phyloP scores from a whole-genome alignment of 73 alveolate genomes.

The Tetrahymena elliotti region DNA sequence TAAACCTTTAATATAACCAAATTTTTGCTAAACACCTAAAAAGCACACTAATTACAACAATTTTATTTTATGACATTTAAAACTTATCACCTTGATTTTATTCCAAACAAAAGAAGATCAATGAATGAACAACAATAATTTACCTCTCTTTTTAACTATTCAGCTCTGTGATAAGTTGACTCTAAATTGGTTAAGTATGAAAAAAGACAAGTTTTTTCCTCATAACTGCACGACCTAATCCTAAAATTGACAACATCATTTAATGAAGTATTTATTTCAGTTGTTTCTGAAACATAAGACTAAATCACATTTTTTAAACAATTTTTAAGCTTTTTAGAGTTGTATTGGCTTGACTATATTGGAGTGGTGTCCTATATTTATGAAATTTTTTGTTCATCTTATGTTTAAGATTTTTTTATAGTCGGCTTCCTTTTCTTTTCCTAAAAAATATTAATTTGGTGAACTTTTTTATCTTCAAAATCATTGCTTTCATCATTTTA shows the following conservation, averaged over 20 bases:
- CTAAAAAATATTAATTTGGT: no score
- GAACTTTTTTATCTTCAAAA: not conserved
- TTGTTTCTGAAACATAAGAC: not conserved
- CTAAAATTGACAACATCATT: not conserved
- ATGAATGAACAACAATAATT: not conserved
- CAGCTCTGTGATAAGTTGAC: not conserved
- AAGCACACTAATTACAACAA: no score
- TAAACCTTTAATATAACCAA: not conserved
- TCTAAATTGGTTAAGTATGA: not conserved
- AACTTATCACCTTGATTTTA: no score
- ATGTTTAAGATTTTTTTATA: not conserved
- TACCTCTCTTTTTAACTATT: not conserved
- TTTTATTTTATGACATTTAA: no score
- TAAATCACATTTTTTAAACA: not conserved
- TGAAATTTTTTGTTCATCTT: not conserved
- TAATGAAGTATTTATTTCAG: not conserved
- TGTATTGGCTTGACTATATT: not conserved
- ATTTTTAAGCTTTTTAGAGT: not conserved
- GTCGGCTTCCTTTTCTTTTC: not conserved
- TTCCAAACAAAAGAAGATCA: no score
- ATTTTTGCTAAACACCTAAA: not conserved
- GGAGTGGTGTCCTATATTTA: not conserved
- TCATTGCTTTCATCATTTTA: not conserved
- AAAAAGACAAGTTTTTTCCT: not conserved
- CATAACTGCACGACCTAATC: not conserved